Evolutionary conservation across 352 stramenopile genomes (phyloP).

Genomic region (Globisporangium apiculatum): DNA sequence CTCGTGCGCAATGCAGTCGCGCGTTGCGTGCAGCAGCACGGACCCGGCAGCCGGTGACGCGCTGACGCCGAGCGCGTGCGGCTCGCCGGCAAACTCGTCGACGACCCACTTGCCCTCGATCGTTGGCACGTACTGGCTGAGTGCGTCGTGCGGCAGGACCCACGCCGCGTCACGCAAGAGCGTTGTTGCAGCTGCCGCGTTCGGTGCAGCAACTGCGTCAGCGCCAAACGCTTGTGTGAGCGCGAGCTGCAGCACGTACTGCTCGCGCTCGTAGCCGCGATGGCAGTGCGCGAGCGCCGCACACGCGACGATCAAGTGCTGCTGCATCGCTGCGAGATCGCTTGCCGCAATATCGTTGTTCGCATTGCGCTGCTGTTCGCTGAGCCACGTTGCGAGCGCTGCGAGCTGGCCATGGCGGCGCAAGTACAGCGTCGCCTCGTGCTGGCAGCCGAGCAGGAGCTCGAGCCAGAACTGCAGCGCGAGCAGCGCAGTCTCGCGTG

Average conservation of each 20-base stretch:
- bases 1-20: conserved; percentile 57
- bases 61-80: conserved; percentile 17
- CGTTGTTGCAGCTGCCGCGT: conserved; percentile 29
- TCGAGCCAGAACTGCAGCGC: conserved; percentile 48
- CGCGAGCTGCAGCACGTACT: conserved; percentile 27
- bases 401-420: conserved; percentile 35
- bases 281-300: conserved; percentile 56
- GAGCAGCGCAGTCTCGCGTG: conserved; percentile 12
- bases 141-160: conserved; percentile 33
- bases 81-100: conserved; percentile 61
- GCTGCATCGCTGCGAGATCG: conserved; percentile 13
- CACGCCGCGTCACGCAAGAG: conserved; percentile 51
- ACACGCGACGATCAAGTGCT: conserved; percentile 30
- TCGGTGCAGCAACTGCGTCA: conserved; percentile 23
- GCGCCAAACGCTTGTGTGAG: conserved; percentile 29
- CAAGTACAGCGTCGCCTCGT: conserved; percentile 52
- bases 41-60: conserved; percentile 58
- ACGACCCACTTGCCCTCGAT: conserved; percentile 76
- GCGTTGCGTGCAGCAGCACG: conserved; percentile 46
- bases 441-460: conserved; percentile 73
- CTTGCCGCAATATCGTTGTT: not conserved
- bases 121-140: conserved; percentile 43
- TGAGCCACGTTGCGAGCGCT: conserved; percentile 32
- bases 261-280: conserved; percentile 59
- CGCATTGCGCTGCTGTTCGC: conserved; percentile 18